A percentile compares a stretch with the other conserved stretches of the same genome.
Conservation (phyloP, 768 basidiomycete genomes). For the Mycena crocata region DNA sequence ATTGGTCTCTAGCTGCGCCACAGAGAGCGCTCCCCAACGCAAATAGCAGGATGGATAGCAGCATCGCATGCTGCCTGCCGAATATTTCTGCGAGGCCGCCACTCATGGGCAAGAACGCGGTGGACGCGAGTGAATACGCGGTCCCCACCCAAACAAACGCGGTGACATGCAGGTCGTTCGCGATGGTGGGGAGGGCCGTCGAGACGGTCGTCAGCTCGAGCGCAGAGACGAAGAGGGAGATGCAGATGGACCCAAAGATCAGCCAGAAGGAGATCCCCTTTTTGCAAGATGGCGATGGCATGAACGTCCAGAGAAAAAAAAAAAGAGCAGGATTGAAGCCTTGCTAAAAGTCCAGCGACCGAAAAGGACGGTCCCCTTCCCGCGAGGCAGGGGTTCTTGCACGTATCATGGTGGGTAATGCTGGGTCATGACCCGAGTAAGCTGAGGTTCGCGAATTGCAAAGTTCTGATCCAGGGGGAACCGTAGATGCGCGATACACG, state of each 20-base stretch:
- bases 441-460: constrained; percentile 4
- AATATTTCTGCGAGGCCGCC: constrained; percentile 46
- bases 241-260: constrained; percentile 26
- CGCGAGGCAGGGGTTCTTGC: constrained; percentile 11
- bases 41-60: constrained; percentile 37
- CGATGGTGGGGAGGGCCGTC: constrained; percentile 45
- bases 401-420: constrained; percentile 12
- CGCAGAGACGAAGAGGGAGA: constrained; percentile 24
- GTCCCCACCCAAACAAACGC: constrained; percentile 54
- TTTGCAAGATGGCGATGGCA: constrained; percentile 15
- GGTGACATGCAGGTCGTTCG: constrained; percentile 37
- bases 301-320: not conserved
- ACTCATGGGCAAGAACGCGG: constrained; percentile 51
- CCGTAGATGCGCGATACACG: constrained; percentile 7
- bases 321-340: too few relatives aligned
- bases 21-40: constrained; percentile 47
- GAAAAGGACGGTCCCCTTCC: constrained; percentile 6
- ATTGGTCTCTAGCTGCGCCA: constrained; percentile 46
- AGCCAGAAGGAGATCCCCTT: constrained; percentile 27
- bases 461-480: not conserved
- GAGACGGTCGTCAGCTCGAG: constrained; percentile 29
- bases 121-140: constrained; percentile 52
- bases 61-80: constrained; percentile 43
- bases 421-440: constrained; percentile 13
- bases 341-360: constrained; percentile 1